Base-by-base conservation (phyloP, 2,329 filamentous ascomycete genomes). In the Ophiostoma novo-ulmi region DNA sequence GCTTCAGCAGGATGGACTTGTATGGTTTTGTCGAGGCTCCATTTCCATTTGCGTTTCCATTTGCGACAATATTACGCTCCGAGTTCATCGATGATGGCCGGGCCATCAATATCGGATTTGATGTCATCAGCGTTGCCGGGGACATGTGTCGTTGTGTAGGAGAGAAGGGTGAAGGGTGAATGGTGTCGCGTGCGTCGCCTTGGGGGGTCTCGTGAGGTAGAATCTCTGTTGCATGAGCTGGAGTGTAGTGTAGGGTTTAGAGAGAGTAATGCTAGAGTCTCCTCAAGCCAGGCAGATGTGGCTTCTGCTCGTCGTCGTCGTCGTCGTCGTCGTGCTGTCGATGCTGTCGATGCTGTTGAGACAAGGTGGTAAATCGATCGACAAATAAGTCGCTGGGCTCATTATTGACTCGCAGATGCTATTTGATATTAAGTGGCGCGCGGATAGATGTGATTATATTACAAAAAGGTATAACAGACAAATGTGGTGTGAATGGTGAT, bases 1-100 rank as follows among this genome's bases (percentile, higher is more conserved):
- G 69, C 58, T 74, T 74, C 55, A 67, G 70, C 36, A 74, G 68
- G 20, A 74, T 74, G 14, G 73, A 74, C 63, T 74, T 74, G 65
- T 72, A 70, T 5, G 70, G 63, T 41, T 65, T 67, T 67, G 65
- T 17, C 20, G 63, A 7, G 35, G 20, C n/a, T 22, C 35, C 63
- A n/a, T 38, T 39, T 65, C 11, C 8, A 22, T 26, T 65, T 14
- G 14, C 17, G 63, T 20, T 65, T 20, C 20, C 44, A 20, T 39
- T 69, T 38, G 35, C 39, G 10, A 26, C 5, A 20, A n/a, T 48
- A 6, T 48, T 48, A 20, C 44, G 44, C 44, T 55, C 48, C 20
- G 69, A 26, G 10, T 41, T n/a, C 20, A 41, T 36, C 38, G 58
- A 55, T 39, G 63, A 68, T 22, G 52, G 63, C 48, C 71, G 64